phyloP scores from a whole-genome alignment of 768 basidiomycete species.

The Lepiota brunneoincarnata region DNA sequence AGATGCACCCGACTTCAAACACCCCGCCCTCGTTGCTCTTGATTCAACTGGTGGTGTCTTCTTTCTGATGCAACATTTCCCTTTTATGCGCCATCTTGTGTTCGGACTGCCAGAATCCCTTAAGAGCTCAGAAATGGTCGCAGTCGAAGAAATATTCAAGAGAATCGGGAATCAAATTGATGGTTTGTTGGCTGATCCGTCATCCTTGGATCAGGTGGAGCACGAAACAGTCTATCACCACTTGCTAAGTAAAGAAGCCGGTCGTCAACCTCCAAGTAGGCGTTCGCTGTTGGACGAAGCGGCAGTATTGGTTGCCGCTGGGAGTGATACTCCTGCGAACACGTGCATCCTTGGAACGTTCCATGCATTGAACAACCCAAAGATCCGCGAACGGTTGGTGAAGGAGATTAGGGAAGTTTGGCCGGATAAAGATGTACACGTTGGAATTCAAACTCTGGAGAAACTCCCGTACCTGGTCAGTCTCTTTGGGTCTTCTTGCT shows the following conservation, averaged over 20 bases:
- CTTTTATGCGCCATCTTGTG: slow-evolving; percentile 16
- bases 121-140: slow-evolving; percentile 16
- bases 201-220: slow-evolving; percentile 21
- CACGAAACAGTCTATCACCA: slow-evolving; percentile 36
- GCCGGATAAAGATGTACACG: slow-evolving; percentile 32
- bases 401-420: slow-evolving; percentile 35
- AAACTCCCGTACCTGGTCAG: slow-evolving; percentile 46
- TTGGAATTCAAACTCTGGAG: slow-evolving; percentile 35
- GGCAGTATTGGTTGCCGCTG: slow-evolving; percentile 23
- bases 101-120: slow-evolving; percentile 18
- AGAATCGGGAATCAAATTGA: slow-evolving; percentile 22
- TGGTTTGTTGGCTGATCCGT: slow-evolving; percentile 22
- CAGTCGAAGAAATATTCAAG: slow-evolving; percentile 15
- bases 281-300: not conserved
- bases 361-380: slow-evolving; percentile 30
- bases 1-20: slow-evolving; percentile 20
- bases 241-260: slow-evolving; percentile 12
- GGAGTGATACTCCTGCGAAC: slow-evolving; percentile 43
- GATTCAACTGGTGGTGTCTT: slow-evolving; percentile 13
- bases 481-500: not conserved
- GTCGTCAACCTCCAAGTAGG: not conserved
- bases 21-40: slow-evolving; percentile 22
- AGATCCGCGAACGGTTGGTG: slow-evolving; percentile 25
- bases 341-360: slow-evolving; percentile 33
- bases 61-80: slow-evolving; percentile 20